Evolutionary conservation across 108 stramenopile genomes (phyloP), one percentile per base, ranked within the genome.

Genomic region (Nitzschia sp.): DNA sequence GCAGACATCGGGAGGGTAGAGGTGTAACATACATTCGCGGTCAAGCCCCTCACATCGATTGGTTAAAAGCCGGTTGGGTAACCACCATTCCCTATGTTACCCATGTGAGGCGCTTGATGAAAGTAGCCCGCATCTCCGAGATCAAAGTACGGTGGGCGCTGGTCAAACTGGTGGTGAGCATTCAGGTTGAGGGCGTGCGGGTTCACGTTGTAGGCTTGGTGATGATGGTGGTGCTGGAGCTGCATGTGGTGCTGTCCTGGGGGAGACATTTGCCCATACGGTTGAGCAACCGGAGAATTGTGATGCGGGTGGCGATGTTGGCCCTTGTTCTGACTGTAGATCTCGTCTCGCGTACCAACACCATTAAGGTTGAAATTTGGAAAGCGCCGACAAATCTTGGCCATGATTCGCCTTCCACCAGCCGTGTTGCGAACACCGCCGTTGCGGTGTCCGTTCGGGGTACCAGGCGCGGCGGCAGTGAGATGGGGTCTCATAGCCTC

Each of bases 401-500:
- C 87, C 68, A 95, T 83, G 75, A 97, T 96, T 23, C 97, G 87
- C 24, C 97, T 71, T 27, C 97, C 97, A 25, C 97, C 97, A 8
- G 97, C 94, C 49, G 97, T 96, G 76, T 97, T 96, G 36, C 95
- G 86, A 51, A 97, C 92, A 54, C 92, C 94, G 17, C 87, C 87
- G 46, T 77, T 84, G 32, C 85, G 80, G 56, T 86, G 85, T 3
- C 85, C 85, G 48, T 75, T 71, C 25, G 75, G 75, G 5, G 68
- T 66, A 58, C 76, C 83, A 54, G 85, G 88, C 57, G 60, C 76
- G 11, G 88, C 81, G 18, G 88, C 64, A 6, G 76, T 54, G 27
- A 98, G 91, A 79, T 98, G 97, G 18, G 95, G 95, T 54, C 95
- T 83, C 88, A 98, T 95, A 26, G 94, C 92, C 64, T 96, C 96